These are phyloP conservation scores for Yarrowia bubula DNA, from an alignment of 805 yeast species.

Conservation along the genomic window DNA sequence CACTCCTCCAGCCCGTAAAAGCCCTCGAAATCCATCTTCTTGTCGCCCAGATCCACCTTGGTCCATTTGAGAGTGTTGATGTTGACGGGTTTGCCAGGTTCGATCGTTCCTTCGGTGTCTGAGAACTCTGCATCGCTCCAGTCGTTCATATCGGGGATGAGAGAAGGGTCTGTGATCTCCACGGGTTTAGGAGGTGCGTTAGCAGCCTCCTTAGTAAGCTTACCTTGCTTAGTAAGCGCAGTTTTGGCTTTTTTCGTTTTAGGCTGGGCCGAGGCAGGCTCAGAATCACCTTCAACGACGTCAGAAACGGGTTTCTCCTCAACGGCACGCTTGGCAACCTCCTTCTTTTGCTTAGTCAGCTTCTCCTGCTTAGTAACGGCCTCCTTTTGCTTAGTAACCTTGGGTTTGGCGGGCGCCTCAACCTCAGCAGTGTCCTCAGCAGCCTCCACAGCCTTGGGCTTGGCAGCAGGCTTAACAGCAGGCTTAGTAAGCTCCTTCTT, in stretches of 20 bases:
- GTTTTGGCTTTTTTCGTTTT: not conserved
- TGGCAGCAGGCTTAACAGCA: not conserved
- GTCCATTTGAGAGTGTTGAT: conserved; percentile 57
- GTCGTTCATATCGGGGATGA: not conserved
- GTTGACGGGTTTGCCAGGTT: conserved; percentile 7
- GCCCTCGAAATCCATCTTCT: conserved; percentile 83
- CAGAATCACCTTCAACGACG: too few relatives aligned
- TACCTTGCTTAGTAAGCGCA: not conserved
- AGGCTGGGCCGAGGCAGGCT: too few relatives aligned
- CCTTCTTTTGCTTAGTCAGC: not conserved
- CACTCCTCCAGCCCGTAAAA: conserved; percentile 91
- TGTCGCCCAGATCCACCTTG: conserved; percentile 75
- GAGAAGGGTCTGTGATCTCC: too few relatives aligned
- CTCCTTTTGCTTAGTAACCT: too few relatives aligned
- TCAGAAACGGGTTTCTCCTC: too few relatives aligned
- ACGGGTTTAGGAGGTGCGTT: too few relatives aligned
- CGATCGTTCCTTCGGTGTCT: not conserved
- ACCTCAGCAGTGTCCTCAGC: too few relatives aligned
- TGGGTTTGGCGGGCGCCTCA: too few relatives aligned
- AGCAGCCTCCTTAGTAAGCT: too few relatives aligned
- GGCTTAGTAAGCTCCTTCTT: not conserved
- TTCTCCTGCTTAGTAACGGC: too few relatives aligned
- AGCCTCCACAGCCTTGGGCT: too few relatives aligned
- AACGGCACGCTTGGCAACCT: not conserved
- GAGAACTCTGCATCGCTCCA: conserved; percentile 6